phyloP scores from a whole-genome alignment of 345 rosid genomes.

The Geranium rotundifolium region DNA sequence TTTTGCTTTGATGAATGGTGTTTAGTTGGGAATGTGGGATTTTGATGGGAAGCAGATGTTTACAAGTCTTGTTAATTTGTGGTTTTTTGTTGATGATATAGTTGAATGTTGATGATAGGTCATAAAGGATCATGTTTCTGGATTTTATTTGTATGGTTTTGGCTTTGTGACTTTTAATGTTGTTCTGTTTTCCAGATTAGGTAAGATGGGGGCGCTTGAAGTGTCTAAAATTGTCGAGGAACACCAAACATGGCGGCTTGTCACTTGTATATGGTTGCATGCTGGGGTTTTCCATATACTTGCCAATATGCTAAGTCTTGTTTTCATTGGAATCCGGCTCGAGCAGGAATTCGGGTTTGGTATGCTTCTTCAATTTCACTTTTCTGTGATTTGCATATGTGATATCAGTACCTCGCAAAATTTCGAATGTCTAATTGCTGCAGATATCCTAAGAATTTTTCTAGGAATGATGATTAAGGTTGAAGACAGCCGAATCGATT shows the following conservation, averaged over 20 bases:
- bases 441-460: too few species aligned
- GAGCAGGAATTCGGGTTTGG: constrained; percentile 97
- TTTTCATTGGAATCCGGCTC: constrained; percentile 84
- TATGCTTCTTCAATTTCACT: constrained; percentile 15
- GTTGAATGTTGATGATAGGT: neutral
- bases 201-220: constrained; percentile 72
- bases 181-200: constrained; percentile 38
- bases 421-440: too few species aligned
- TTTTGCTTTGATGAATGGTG: neutral
- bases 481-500: too few species aligned
- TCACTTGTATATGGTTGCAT: constrained; percentile 92
- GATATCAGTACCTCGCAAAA: neutral
- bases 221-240: constrained; percentile 34
- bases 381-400: neutral
- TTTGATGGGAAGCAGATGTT: too few species aligned
- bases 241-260: constrained; percentile 72
- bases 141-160: constrained; percentile 7
- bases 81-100: neutral
- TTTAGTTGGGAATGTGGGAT: neutral
- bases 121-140: neutral
- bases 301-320: constrained; percentile 85
- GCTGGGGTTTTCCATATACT: constrained; percentile 87
- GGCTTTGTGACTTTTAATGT: neutral
- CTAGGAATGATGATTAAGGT: too few species aligned
- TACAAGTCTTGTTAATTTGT: neutral